A percentile compares a stretch with the other conserved stretches of the same genome.
Conservation (phyloP, 73 alveolate species). For the Tetrahymena elliotti region DNA sequence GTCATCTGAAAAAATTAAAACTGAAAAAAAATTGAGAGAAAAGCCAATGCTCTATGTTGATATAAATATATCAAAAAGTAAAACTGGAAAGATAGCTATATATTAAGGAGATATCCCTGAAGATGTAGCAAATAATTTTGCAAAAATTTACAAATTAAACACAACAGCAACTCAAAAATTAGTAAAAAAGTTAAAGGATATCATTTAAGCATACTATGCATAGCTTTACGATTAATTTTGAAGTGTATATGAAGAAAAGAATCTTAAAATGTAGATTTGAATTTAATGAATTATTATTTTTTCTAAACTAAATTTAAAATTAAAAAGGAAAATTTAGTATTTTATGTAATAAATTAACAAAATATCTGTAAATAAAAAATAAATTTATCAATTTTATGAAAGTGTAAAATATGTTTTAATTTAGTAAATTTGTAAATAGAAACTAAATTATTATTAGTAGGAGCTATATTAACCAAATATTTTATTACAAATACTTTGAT, state of each 20-base stretch:
- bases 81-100: constrained; percentile 21
- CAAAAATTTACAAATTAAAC: constrained; percentile 10
- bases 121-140: constrained; percentile 17
- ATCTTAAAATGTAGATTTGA: not conserved
- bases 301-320: too few relatives aligned
- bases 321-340: too few relatives aligned
- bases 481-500: too few relatives aligned
- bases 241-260: not conserved
- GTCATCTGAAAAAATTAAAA: not conserved
- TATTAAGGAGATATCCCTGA: constrained; percentile 9
- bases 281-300: too few relatives aligned
- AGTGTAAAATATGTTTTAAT: too few relatives aligned
- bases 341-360: too few relatives aligned
- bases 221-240: not conserved
- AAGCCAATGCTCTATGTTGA: constrained; percentile 37
- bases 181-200: not conserved
- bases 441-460: too few relatives aligned
- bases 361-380: too few relatives aligned
- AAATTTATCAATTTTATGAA: too few relatives aligned
- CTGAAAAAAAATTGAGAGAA: constrained; percentile 4
- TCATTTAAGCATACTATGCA: not conserved
- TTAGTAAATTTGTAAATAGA: too few relatives aligned
- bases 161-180: not conserved
- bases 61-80: constrained; percentile 8
- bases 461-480: too few relatives aligned